Evolutionary conservation across 2,329 filamentous ascomycete genomes (phyloP), one percentile per base, ranked within the genome.

Genomic region (Chaetoscypha palmicola): DNA sequence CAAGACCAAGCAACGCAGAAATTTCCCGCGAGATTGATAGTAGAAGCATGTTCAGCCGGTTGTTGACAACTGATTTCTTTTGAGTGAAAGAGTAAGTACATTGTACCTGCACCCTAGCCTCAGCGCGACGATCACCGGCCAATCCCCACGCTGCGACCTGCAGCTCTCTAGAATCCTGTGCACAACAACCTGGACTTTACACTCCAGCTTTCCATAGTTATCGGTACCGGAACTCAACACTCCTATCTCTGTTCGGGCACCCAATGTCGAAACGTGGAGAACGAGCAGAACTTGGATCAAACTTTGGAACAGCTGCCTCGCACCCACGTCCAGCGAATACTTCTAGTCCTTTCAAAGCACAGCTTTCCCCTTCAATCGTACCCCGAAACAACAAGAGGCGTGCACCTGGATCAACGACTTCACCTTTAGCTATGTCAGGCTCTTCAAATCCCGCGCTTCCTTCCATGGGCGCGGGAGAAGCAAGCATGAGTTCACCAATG

Each of bases 401-500:
- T 46, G 48, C 56, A 21, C 28, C 50, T 33, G 51, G 34, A 31
- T 34, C 47, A 26, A 38, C 49, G 43, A 26, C 43, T 36, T 40
- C 37, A 26, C 38, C 47, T 43, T 37, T 28, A 28, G 37, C 22
- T 37, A 58, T 59, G 57, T 58, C 56, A 41, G 46, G 44, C 16
- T 40, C 51, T 23, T 51, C 56, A 12, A 44, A 38, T 33, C 39
- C 43, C 19, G 44, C 43, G 19, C 43, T 44, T 31, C 33, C 48
- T 21, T 37, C 49, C 11, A 38, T 20, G 14, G 43, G 38, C 22
- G 38, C 42, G 17, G 53, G 53, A 35, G 55, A 55, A 39, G 38
- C 56, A 20, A 56, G 42, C 44, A 58, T 57, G 53, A 42, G 43
- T 12, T 63, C 66, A 46, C 60, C 63, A 30, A 69, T 69, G 58